Base-by-base conservation (phyloP, 352 stramenopile species). In the Phytophthora agathidicida region DNA sequence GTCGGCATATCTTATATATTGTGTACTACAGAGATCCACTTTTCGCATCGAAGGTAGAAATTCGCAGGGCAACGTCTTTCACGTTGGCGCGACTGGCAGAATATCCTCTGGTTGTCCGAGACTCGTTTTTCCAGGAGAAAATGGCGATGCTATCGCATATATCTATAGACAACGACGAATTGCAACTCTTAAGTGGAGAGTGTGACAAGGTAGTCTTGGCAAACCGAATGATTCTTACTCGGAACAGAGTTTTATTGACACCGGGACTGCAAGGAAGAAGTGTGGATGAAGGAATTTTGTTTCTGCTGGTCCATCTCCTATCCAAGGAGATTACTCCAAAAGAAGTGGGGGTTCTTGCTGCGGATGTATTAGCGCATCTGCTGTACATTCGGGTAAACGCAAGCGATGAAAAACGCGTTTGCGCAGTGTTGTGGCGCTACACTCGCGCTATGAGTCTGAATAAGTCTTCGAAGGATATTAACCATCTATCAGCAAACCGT, bases 101-200 rank as follows among this genome's bases (percentile, higher is more conserved):
- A 50, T 64, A 66, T 13, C 45, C 49, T 3, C 13, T 26, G 27
- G 35, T 69, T 32, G 68, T 75, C 14, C 22, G 46, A 14, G 53
- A 69, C 8, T 11, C 68, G 8, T 42, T 72, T 41, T 75, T 77
- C 13, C 65, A 77, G 28, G 68, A 75, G 26, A 61, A 70, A 37
- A 65, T 67, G 44, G 64, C 63, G 11, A 46, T 43, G 14, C 7
- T 76, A 13, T 45, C 48, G 3, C 39, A 69, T 19, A 7, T 16
- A 22, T 9, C 57, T 16, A 36, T 58, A 4, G 37, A 27, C 28
- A 32, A 20, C 8, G 33, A 51, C 7, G 48, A 54, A 4, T 4
- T 42, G 3, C 28, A 54, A 23, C 3, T 20, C 11, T 32, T 16
- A 16, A 39, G 23, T 13, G 7, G 14, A 39, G 58, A 67, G 20